These are phyloP conservation scores for Cryptosporidium meleagridis DNA, from an alignment of 169 alveolate genomes.

Conservation along the genomic window DNA sequence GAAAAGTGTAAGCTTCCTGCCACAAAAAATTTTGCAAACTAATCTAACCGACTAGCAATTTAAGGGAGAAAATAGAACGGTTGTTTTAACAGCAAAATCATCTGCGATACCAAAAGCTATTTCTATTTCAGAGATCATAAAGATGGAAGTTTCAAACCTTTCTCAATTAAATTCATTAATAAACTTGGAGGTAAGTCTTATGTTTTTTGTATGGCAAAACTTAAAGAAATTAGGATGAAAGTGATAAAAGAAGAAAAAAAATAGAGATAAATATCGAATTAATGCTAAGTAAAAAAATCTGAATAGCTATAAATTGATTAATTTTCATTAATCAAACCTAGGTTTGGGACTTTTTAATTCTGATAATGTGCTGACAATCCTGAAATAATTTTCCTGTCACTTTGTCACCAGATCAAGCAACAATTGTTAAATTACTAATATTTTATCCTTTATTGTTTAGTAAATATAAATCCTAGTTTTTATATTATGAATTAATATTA, in stretches of 20 bases:
- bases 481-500: not conserved
- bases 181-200: constrained; percentile 38
- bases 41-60: not conserved
- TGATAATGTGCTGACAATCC: not conserved
- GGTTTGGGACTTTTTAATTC: constrained; percentile 34
- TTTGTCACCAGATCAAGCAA: constrained; percentile 18
- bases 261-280: constrained; percentile 19
- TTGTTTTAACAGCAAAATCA: constrained; percentile 25
- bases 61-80: constrained; percentile 9
- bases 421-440: not conserved
- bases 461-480: constrained; percentile 7
- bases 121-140: constrained; percentile 40
- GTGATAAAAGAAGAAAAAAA: constrained; percentile 46
- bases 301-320: not conserved
- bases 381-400: constrained; percentile 13
- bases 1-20: constrained; percentile 1
- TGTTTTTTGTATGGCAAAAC: not conserved
- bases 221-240: constrained; percentile 31
- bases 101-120: constrained; percentile 40
- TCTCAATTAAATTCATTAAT: not conserved
- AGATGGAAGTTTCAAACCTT: constrained; percentile 8
- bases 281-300: not conserved
- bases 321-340: not conserved
- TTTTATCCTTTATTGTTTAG: constrained; percentile 4
- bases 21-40: not conserved